Evolutionary conservation across 208 protist genomes (phyloP).

Genomic region (Crithidia bombi): DNA sequence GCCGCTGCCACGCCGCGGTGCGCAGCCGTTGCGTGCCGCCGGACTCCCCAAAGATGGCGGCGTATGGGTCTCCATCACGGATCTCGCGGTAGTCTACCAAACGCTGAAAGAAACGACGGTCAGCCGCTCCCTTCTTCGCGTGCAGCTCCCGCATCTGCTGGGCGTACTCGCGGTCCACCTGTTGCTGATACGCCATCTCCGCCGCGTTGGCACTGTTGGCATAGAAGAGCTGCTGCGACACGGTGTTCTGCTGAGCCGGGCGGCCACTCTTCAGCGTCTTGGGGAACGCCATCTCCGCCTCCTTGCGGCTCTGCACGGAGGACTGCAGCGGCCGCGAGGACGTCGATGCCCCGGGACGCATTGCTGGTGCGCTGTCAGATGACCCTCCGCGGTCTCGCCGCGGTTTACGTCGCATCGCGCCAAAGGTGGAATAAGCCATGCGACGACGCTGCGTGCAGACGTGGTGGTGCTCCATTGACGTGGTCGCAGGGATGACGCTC

Average conservation of each 20-base stretch:
- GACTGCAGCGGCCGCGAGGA: slow-evolving; percentile 54
- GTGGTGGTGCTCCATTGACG: background rate
- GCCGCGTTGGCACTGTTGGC: slow-evolving; percentile 38
- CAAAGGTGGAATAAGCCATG: slow-evolving; percentile 46
- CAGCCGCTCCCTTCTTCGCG: slow-evolving; percentile 29
- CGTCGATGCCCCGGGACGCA: slow-evolving; percentile 12
- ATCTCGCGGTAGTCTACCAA: slow-evolving; percentile 80
- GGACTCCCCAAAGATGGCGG: slow-evolving; percentile 68
- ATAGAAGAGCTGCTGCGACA: slow-evolving; percentile 65
- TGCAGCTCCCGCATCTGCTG: slow-evolving; percentile 50
- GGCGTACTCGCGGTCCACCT: slow-evolving; percentile 49
- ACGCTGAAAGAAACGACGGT: slow-evolving; percentile 72
- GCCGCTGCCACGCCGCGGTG: slow-evolving; percentile 81
- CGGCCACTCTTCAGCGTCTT: slow-evolving; percentile 82
- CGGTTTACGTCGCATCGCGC: slow-evolving; percentile 27
- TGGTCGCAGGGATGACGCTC: background rate
- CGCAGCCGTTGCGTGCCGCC: slow-evolving; percentile 56
- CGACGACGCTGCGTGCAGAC: slow-evolving; percentile 15
- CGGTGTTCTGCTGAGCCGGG: slow-evolving; percentile 64
- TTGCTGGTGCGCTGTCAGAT: background rate
- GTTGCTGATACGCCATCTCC: slow-evolving; percentile 48
- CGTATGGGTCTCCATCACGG: slow-evolving; percentile 75
- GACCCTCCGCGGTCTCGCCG: background rate
- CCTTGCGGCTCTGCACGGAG: slow-evolving; percentile 42
- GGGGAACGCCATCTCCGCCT: slow-evolving; percentile 67